phyloP scores from a whole-genome alignment of 106 monocot genomes.

The Acanthochlamys bracteata region DNA sequence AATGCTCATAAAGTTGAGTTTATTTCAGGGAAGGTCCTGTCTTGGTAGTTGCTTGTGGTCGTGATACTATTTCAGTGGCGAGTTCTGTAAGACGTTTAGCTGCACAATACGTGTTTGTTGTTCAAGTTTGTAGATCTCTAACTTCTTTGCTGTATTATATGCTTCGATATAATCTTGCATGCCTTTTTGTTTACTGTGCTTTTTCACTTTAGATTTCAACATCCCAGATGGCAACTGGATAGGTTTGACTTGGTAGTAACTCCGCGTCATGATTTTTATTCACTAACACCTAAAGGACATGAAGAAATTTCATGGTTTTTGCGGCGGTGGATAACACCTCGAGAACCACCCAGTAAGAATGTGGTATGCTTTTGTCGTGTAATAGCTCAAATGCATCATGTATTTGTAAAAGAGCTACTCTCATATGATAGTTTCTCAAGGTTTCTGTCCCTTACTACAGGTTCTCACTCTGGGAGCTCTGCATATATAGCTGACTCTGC shows the following conservation, averaged over 20 bases:
- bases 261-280: constrained; percentile 92
- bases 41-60: constrained; percentile 87
- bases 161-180: too few species aligned
- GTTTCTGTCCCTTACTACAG: constrained; percentile 17
- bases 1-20: background rate
- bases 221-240: constrained; percentile 69
- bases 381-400: background rate
- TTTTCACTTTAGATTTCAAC: constrained; percentile 70
- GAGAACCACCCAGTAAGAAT: constrained; percentile 73
- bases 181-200: background rate
- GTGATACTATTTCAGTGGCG: constrained; percentile 75
- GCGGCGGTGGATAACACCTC: constrained; percentile 76
- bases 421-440: background rate
- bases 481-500: constrained; percentile 85
- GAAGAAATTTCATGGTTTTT: constrained; percentile 70
- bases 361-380: constrained; percentile 52
- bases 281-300: constrained; percentile 76
- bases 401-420: background rate
- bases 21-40: constrained; percentile 89
- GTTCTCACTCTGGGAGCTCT: constrained; percentile 82
- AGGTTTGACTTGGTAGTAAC: constrained; percentile 91
- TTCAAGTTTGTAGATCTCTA: constrained; percentile 44
- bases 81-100: constrained; percentile 68
- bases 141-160: background rate
- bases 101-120: constrained; percentile 67